Base-by-base conservation (phyloP, 768 basidiomycete genomes). In the Chalciporus sphaerocephalus region DNA sequence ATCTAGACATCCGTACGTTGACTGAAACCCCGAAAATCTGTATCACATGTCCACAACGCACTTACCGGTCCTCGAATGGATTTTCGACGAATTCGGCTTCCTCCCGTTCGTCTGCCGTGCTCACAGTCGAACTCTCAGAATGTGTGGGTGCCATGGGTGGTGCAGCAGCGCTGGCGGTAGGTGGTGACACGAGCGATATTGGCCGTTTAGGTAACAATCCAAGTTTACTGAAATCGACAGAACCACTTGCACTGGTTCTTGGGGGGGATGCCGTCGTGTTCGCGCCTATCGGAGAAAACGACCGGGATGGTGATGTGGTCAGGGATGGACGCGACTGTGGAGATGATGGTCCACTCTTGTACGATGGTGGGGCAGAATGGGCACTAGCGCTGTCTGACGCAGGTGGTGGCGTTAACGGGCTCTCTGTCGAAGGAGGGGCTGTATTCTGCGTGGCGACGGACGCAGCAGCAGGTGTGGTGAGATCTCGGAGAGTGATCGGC, bases 11-110 rank as follows among this genome's bases (percentile, higher is more conserved):
- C 5, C n/a, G n/a, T n/a, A n/a, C n/a, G n/a, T n/a, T n/a, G n/a
- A n/a, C n/a, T n/a, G n/a, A n/a, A n/a, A n/a, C n/a, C n/a, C n/a
- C n/a, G n/a, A n/a, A n/a, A n/a, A n/a, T n/a, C n/a, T n/a, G n/a
- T n/a, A n/a, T n/a, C n/a, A 46, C 20, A 17, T 8, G 11, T 12
- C 2, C 3, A 3, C 6, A 10, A 8, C 3, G 34, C 38, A 62
- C 42, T 17, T 6, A 24, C 16, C 24, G 50, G 30, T 85, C 82
- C 46, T 87, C 84, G 49, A 88, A 88, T 27, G 85, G 85, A 54
- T 80, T 86, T 72, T 86, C 83, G 4, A 76, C 74, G 61, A 85
- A 87, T 62, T 86, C 85, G 53, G 85, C 56, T n/a, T 78, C 81
- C 44, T 81, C 80, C 6, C 74, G 69, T 33, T 73, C 69, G 20